Evolutionary conservation across 177 flowering plant genomes (phyloP).

Genomic region (Telopea speciosissima): DNA sequence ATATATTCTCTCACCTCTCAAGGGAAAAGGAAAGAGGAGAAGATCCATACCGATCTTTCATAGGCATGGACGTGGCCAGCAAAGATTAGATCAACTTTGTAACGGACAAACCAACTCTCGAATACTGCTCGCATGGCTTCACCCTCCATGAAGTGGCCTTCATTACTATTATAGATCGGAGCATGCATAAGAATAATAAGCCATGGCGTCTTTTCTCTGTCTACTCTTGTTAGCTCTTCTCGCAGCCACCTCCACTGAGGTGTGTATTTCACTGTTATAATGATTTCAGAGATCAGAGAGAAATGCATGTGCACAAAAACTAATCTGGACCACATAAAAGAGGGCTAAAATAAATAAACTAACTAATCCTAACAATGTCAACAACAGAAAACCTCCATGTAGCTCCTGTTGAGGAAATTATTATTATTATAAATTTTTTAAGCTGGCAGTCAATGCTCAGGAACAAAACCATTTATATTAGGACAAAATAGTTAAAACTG

Average conservation of each 20-base stretch:
- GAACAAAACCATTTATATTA: neutral
- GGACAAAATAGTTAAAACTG: neutral
- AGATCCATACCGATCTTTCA: slow-evolving; percentile 73
- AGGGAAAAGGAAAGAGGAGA: neutral
- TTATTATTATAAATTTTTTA: too few relatives aligned
- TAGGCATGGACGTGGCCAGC: slow-evolving; percentile 94
- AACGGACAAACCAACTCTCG: slow-evolving; percentile 59
- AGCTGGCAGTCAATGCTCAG: neutral
- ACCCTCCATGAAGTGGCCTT: slow-evolving; percentile 84
- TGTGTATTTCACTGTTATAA: slow-evolving; percentile 65
- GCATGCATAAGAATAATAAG: slow-evolving; percentile 87
- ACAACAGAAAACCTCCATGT: neutral
- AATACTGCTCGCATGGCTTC: slow-evolving; percentile 74
- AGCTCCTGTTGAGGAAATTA: neutral
- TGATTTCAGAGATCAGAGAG: slow-evolving; percentile 4
- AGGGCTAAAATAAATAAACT: neutral
- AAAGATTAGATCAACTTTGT: slow-evolving; percentile 79
- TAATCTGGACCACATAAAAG: neutral
- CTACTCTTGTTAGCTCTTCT: slow-evolving; percentile 61
- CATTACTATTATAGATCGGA: slow-evolving; percentile 78
- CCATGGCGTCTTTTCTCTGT: slow-evolving; percentile 94
- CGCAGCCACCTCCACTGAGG: slow-evolving; percentile 79
- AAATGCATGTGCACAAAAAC: neutral
- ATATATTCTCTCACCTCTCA: neutral
- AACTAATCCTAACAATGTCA: neutral